Base-by-base conservation (phyloP, 768 basidiomycete genomes). In the Calocybe indica region DNA sequence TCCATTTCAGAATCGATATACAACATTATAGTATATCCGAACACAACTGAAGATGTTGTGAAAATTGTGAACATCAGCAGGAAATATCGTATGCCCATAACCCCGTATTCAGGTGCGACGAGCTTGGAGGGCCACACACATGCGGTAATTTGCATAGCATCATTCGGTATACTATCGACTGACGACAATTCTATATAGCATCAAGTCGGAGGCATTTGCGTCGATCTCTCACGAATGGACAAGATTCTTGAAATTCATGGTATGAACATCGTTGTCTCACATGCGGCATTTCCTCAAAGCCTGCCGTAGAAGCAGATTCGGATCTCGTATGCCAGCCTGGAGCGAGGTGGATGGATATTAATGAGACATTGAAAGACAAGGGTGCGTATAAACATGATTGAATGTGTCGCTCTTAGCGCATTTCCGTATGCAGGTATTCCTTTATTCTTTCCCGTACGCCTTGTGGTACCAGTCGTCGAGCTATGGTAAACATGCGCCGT, bases 141-240 rank as follows among this genome's bases (percentile, higher is more conserved):
- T 82, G 76, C 52, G 68, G 75, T 34, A 80, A 79, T 29, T 87
- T 88, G 53, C 49, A 79, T 64, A 14, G 33, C 14, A 13, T 40
- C 9, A 32, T 47, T 11, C 9, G 40, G 31, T 15, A 42, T 45
- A 22, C 8, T 44, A 30, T 35, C 22, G 9, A 37, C 32, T 32
- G n/a, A 49, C 6, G 33, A 34, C 22, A 40, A 37, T 45, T 32
- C 37, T 30, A 11, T 40, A 30, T 48, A 75, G 72, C 66, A 70
- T 55, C 49, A 61, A 8, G 55, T 58, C 10, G 83, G 83, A 7
- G 83, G 89, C 0, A 90, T 95, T 37, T 92, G 87, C 48, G 67
- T 94, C 11, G 88, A 93, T 57, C 66, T 93, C 65, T 79, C 79
- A 1, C 62, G 67, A 6, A 95, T 96, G 92, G 75, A 92, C 61